Base-by-base conservation (phyloP, 1,284 basidiomycete species). In the Cryptococcus sp. region DNA sequence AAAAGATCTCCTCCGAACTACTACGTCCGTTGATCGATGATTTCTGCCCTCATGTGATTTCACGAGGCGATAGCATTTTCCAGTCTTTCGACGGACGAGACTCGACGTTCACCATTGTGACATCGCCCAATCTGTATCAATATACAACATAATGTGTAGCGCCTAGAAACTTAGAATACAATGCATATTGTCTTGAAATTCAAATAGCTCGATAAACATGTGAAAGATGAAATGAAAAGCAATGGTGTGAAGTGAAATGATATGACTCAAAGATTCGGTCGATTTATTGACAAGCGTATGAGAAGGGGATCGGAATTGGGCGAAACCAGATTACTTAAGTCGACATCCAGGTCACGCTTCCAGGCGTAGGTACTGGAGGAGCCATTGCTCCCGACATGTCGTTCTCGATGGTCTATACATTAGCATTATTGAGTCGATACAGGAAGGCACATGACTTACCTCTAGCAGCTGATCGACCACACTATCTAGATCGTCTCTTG, bases 391-490 rank as follows among this genome's bases (percentile, higher is more conserved):
- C 51, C 21, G 52, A 45, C 21, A 21, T 49, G 28, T 58, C 56
- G 39, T 49, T 49, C 34, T 58, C 56, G 24, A 58, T 49, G 41
- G 52, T 55, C 56, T 58, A 25, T 23, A 53, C 21, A n/a, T 28
- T 32, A 56, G 41, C 22, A 36, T 18, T 24, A 7, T 21, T 9
- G 5, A 22, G 24, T 14, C 13, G 22, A 40, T 2, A 36, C 24
- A 45, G 19, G 7, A 21, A 22, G 11, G 18, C 24, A 18, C 23
- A 22, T 10, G 34, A 60, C 81, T 61, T 62, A 88, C 89, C 82
- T 91, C 88, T 22, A 90, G 79, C 42, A 93, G 76, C 80, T 88
- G 86, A 40, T 83, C 84, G 53, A 94, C 79, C 4, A 91, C 84
- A 55, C 82, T 82, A 63, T 96, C 91, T 28, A 96, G 86, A 60